Evolutionary conservation across 345 rosid genomes (phyloP).

Genomic region (Gossypium bickii): DNA sequence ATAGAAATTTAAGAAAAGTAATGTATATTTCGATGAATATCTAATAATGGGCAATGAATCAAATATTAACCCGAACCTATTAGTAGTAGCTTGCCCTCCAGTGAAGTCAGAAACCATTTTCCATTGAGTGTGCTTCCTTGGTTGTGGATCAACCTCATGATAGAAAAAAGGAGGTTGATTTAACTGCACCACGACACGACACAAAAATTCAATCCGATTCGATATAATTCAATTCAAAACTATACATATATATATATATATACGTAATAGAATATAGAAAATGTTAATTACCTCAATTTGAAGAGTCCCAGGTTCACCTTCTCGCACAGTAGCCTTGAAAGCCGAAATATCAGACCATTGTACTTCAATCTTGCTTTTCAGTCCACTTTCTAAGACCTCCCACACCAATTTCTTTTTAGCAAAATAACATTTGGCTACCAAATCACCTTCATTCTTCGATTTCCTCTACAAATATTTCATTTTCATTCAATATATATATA

Average conservation of each 20-base stretch:
- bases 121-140: slow-evolving; percentile 25
- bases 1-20: too few species aligned
- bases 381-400: slow-evolving; percentile 39
- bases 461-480: slow-evolving; percentile 26
- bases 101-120: slow-evolving; percentile 15
- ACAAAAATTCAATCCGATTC: not conserved
- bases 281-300: slow-evolving; percentile 29
- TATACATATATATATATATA: too few species aligned
- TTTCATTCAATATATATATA: not conserved
- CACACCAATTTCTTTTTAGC: slow-evolving; percentile 57
- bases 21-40: too few species aligned
- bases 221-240: not conserved
- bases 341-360: slow-evolving; percentile 32
- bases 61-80: not conserved
- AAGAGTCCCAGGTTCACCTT: slow-evolving; percentile 22
- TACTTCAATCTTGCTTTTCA: slow-evolving; percentile 45
- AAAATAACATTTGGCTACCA: slow-evolving; percentile 58
- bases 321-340: not conserved
- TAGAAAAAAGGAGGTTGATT: slow-evolving; percentile 18
- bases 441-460: slow-evolving; percentile 31
- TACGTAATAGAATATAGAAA: not conserved
- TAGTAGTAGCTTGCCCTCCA: slow-evolving; percentile 8
- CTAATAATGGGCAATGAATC: too few species aligned
- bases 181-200: slow-evolving; percentile 10
- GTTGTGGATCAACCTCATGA: slow-evolving; percentile 17